Percentiles rank a stretch among this genome's conserved stretches.
Evolutionary conservation across 768 basidiomycete genomes (phyloP).

Genomic region (Collybia sordida): DNA sequence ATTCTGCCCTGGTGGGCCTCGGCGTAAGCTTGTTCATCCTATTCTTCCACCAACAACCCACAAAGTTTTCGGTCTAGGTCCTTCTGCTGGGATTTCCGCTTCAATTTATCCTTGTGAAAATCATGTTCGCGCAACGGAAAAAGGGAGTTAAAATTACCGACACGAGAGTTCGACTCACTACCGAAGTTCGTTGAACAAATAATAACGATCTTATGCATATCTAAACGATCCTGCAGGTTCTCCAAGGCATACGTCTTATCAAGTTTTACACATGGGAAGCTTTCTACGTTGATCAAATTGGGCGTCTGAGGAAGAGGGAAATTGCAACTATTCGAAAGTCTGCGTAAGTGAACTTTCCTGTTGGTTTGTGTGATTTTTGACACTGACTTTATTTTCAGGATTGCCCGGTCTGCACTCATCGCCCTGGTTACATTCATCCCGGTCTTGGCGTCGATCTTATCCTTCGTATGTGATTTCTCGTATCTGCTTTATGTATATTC

Average conservation of each 20-base stretch:
- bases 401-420: conserved; percentile 37
- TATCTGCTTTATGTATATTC: background rate
- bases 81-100: conserved; percentile 48
- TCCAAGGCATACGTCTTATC: conserved; percentile 67
- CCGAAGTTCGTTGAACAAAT: conserved; percentile 35
- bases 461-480: conserved; percentile 40
- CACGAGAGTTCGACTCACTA: conserved; percentile 46
- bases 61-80: conserved; percentile 28
- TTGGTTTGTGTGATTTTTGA: background rate
- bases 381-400: conserved; percentile 21
- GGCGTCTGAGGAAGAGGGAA: conserved; percentile 34
- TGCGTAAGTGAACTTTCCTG: conserved; percentile 26
- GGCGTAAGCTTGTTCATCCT: conserved; percentile 27
- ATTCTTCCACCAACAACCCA: conserved; percentile 7
- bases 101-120: conserved; percentile 40
- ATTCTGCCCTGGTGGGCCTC: conserved; percentile 54
- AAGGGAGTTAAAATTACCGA: conserved; percentile 54
- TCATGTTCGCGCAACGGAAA: conserved; percentile 43
- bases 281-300: conserved; percentile 44
- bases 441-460: conserved; percentile 46
- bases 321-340: conserved; percentile 35
- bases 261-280: conserved; percentile 63
- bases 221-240: conserved; percentile 29
- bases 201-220: background rate
- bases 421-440: conserved; percentile 50